Evolutionary conservation across 108 stramenopile species (phyloP).

Genomic region (Cylindrotheca fusiformis): DNA sequence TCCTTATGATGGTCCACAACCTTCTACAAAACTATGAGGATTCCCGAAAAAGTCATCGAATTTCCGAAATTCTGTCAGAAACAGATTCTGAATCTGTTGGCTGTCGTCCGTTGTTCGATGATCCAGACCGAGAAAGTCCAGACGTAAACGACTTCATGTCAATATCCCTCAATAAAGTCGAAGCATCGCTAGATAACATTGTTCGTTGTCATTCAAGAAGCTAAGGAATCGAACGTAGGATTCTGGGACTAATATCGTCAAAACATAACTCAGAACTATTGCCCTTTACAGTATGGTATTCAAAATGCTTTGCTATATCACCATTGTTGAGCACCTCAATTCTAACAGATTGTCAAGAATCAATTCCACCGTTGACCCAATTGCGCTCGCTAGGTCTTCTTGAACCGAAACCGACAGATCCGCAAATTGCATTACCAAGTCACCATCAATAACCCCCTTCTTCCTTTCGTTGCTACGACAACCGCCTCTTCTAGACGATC

Average conservation of each 20-base stretch:
- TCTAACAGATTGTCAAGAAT: slow-evolving; percentile 91
- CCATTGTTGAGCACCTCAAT: slow-evolving; percentile 52
- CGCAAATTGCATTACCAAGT: slow-evolving; percentile 75
- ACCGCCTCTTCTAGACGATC: slow-evolving; percentile 73
- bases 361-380: slow-evolving; percentile 90
- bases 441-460: slow-evolving; percentile 93
- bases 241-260: not conserved
- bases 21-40: too few relatives aligned
- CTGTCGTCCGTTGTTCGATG: too few relatives aligned
- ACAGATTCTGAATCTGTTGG: too few relatives aligned
- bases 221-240: too few relatives aligned
- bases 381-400: slow-evolving; percentile 92
- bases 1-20: too few relatives aligned
- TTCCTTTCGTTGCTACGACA: slow-evolving; percentile 77
- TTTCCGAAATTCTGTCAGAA: too few relatives aligned
- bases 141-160: too few relatives aligned
- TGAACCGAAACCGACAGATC: slow-evolving; percentile 80
- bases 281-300: not conserved
- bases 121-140: too few relatives aligned
- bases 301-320: slow-evolving; percentile 30
- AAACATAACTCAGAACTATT: not conserved
- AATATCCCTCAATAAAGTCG: too few relatives aligned
- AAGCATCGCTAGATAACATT: too few relatives aligned
- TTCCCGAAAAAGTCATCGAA: too few relatives aligned
- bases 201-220: too few relatives aligned